phyloP scores from a whole-genome alignment of 2,329 filamentous ascomycete genomes.

The Remersonia thermophila region DNA sequence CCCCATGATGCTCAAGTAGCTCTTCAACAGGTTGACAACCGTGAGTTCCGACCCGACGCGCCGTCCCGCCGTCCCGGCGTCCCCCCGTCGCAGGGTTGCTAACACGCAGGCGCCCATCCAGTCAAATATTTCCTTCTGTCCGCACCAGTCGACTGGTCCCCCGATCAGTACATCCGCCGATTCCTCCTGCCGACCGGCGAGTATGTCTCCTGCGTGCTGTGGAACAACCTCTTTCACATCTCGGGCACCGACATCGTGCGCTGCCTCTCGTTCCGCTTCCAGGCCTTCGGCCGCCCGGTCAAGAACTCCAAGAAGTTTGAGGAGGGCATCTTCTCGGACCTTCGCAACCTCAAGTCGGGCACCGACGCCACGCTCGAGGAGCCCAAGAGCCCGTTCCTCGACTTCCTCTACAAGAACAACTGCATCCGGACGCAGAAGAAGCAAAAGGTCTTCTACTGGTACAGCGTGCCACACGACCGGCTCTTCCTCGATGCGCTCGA shows the following conservation, averaged over 20 bases:
- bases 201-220: conserved; percentile 96
- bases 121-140: conserved; percentile 99
- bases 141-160: conserved; percentile 93
- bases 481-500: conserved; percentile 96
- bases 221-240: conserved; percentile 99
- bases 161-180: conserved; percentile 89
- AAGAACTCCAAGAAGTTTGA: conserved; percentile 99
- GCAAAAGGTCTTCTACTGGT: conserved; percentile 99
- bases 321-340: conserved; percentile 96
- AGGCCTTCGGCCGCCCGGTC: conserved; percentile 93
- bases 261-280: conserved; percentile 95
- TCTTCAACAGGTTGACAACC: conserved; percentile 93
- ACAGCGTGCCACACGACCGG: conserved; percentile 94
- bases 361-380: conserved; percentile 97
- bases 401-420: conserved; percentile 99
- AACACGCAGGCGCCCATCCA: conserved; percentile 26
- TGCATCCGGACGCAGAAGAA: conserved; percentile 99
- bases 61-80: neutral
- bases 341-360: conserved; percentile 95
- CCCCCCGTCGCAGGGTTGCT: neutral
- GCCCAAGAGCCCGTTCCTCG: conserved; percentile 94
- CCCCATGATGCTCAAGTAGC: conserved; percentile 95
- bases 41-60: conserved; percentile 46
- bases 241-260: conserved; percentile 97
- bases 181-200: conserved; percentile 94